Conservation (phyloP, 2,329 filamentous ascomycete genomes). For the Paecilomyces sp. region DNA sequence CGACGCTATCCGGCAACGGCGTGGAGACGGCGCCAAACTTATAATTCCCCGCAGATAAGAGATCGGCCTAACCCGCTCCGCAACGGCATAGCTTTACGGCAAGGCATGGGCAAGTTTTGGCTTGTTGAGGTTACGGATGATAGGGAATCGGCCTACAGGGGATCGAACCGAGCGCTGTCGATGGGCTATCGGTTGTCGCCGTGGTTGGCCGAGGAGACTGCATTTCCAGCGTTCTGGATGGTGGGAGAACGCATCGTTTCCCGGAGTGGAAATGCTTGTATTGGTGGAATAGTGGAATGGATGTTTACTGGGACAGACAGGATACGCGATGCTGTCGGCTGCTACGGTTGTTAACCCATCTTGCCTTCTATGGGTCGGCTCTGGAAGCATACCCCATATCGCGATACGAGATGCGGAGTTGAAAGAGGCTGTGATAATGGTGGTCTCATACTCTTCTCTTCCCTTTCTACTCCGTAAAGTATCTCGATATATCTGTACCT, state of each 20-base stretch:
- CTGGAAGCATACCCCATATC: background rate
- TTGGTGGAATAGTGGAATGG: background rate
- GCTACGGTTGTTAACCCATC: background rate
- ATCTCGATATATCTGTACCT: background rate
- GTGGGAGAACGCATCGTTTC: background rate
- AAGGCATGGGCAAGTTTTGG: background rate
- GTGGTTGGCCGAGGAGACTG: background rate
- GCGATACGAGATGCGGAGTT: background rate
- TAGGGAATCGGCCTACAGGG: background rate
- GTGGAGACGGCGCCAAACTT: background rate
- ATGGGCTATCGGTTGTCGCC: background rate
- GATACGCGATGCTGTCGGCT: background rate
- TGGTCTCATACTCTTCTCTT: too few relatives aligned
- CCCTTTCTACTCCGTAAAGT: too few relatives aligned
- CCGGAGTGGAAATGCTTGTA: background rate
- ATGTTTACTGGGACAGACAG: background rate
- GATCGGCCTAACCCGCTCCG: background rate
- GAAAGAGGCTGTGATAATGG: background rate
- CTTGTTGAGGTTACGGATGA: background rate
- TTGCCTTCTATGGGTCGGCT: background rate
- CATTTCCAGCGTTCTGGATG: background rate
- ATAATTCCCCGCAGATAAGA: background rate
- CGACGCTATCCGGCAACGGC: background rate
- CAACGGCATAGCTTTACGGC: background rate
- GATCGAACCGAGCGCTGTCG: background rate